Evolutionary conservation across 164 flowering plant species (phyloP), one percentile per base, ranked within the genome.

Genomic region (Stephania yunnanensis): DNA sequence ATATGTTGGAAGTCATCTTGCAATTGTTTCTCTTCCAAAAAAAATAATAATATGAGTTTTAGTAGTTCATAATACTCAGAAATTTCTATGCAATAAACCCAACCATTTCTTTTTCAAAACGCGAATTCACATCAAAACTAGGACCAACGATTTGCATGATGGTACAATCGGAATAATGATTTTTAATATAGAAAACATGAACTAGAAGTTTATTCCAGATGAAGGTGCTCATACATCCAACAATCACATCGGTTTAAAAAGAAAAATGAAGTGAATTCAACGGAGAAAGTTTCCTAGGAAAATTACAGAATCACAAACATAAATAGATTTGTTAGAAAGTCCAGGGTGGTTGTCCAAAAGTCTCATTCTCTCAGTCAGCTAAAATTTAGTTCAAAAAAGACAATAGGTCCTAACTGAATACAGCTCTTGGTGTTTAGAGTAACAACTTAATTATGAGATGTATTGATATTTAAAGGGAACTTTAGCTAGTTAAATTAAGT

Each of bases 161-260:
- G 73, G 31, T 19, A 53, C 58, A 22, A 20, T 42, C 20, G 1
- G 58, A 72, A 72, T 11, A 50, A 46, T 30, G 55, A 46, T 72
- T 53, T 45, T 66, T 17, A 36, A 36, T 36, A 36, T 4, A 36
- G 42, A 36, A 36, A 36, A 36, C 42, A 36, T 1, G 42, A 36
- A 36, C 42, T 36, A 36, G 42, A 36, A 36, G 4, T 36, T 36
- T 36, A 36, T 36, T 36, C 42, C 2, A 36, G n/a, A 31, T 52
- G 74, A 55, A 30, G 66, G 58, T 46, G 36, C 46, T 31, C 74
- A 53, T 53, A 36, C 42, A 71, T 53, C 66, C 48, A 66, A 55
- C 74, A 72, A 42, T 29, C 22, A 48, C 19, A 22, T 3, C 0
- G 29, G 22, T 63, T 25, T 1, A 25, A 65, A 12, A 22, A 22